Evolutionary conservation across 331 rosid genomes (phyloP).

Genomic region (Quercus tomentella): DNA sequence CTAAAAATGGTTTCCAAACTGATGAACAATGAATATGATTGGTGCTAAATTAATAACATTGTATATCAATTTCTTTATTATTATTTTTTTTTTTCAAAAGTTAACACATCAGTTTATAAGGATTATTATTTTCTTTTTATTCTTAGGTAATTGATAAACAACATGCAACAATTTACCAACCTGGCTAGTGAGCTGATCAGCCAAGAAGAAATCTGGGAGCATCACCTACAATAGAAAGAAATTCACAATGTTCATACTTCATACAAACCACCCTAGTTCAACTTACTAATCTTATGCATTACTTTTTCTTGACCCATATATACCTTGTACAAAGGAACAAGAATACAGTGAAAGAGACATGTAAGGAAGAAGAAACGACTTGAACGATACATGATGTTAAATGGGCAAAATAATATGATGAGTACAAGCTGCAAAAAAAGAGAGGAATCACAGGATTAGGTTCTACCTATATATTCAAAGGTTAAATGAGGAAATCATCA

Average conservation of each 20-base stretch:
- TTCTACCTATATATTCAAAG: not conserved
- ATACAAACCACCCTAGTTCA: no score
- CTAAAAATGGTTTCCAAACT: no score
- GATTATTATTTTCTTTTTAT: no score
- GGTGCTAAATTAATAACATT: no score
- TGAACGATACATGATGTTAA: slow-evolving; percentile 51
- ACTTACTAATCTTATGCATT: no score
- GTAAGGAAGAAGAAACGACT: slow-evolving; percentile 50
- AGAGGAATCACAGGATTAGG: not conserved
- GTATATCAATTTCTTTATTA: no score
- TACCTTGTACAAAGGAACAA: slow-evolving; percentile 64
- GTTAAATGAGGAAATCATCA: not conserved
- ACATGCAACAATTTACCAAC: slow-evolving; percentile 15
- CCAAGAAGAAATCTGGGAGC: slow-evolving; percentile 67
- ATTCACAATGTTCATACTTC: not conserved
- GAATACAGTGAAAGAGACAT: slow-evolving; percentile 42
- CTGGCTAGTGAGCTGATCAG: slow-evolving; percentile 82
- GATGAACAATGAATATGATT: no score
- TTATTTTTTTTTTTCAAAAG: no score
- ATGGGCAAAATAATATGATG: slow-evolving; percentile 40
- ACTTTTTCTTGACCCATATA: not conserved
- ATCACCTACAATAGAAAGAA: slow-evolving; percentile 42
- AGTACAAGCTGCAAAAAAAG: slow-evolving; percentile 32
- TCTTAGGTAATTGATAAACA: no score
- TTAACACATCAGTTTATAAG: no score